Evolutionary conservation across 352 stramenopile species (phyloP), one percentile per base, ranked within the genome.

Genomic region (Albugo candida): DNA sequence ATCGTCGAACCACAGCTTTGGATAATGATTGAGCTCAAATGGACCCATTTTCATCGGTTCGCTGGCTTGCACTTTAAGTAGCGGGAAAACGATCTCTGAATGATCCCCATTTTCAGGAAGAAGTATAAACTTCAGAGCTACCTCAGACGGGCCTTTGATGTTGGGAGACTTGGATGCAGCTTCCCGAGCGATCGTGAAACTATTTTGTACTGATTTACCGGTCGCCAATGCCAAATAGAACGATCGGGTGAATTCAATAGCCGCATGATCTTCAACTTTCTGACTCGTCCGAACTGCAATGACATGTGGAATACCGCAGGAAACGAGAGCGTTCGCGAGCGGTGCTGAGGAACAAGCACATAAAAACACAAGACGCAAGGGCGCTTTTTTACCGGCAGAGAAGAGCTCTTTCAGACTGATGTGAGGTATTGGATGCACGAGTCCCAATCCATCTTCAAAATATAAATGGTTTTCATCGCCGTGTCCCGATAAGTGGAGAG

Each of bases 401-500:
- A 83, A 85, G 0, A 84, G 41, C 17, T 87, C 70, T 49, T 79
- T 65, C 0, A 88, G 59, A 19, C 67, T 67, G 46, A 57, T 74
- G 57, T 83, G 72, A 0, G 70, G 67, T 34, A 88, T 83, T 1
- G 76, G 72, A 42, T 88, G 76, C 14, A 88, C 76, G 1, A 84
- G 54, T 0, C 72, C 72, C 69, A 83, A 80, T 35, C 72, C 72
- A 56, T 97, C 86, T 74, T 97, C 92, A 59, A 97, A 97, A 49
- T 94, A 95, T 13, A 97, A 47, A 47, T 83, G 84, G 13, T 86
- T 70, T 38, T 86, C 79, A 53, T 96, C 83, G 0, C 92, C 92
- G 54, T 97, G 92, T 13, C 92, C 92, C 2, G 84, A 96, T n/a
- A n/a, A 97, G 54, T 97, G 92, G 27, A 97, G 60, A 19, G 84